Percentiles rank a stretch among this genome's conserved stretches.
Conservation (phyloP, 1,139 yeast species). For the Geotrichum klebahnii region DNA sequence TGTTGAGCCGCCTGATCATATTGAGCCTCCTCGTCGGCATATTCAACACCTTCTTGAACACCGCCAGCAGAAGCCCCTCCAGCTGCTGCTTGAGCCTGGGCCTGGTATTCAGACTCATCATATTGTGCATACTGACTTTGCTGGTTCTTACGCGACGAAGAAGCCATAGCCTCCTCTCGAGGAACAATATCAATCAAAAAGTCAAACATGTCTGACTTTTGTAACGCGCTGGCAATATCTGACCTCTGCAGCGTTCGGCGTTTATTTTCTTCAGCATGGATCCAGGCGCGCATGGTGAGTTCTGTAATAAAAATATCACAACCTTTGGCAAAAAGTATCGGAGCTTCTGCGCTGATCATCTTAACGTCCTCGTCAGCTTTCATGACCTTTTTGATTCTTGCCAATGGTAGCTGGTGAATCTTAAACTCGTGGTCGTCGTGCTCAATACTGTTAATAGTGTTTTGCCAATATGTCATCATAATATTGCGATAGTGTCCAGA, state of each 20-base stretch:
- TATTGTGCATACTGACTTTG: constrained; percentile 19
- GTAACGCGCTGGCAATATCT: constrained; percentile 92
- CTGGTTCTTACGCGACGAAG: constrained; percentile 21
- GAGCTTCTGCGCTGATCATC: constrained; percentile 98
- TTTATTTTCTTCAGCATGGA: constrained; percentile 93
- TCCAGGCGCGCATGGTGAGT: constrained; percentile 97
- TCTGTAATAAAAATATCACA: constrained; percentile 96
- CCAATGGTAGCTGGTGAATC: constrained; percentile 89
- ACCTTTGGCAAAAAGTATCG: constrained; percentile 93
- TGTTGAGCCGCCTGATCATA: constrained; percentile 19
- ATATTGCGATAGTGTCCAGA: constrained; percentile 75
- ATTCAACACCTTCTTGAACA: constrained; percentile 8
- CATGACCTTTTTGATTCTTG: constrained; percentile 93
- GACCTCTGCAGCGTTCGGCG: constrained; percentile 89
- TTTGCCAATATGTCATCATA: constrained; percentile 97
- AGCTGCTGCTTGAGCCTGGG: constrained; percentile 17
- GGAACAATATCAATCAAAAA: constrained; percentile 94
- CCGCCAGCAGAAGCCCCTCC: constrained; percentile 17
- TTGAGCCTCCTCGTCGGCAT: constrained; percentile 17
- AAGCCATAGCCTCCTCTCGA: constrained; percentile 44
- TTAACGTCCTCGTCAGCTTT: constrained; percentile 95
- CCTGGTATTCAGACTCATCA: constrained; percentile 18
- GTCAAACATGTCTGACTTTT: constrained; percentile 94
- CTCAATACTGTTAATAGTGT: constrained; percentile 63
- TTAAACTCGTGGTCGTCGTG: constrained; percentile 87